phyloP scores from a whole-genome alignment of 306 rosid genomes.

The Abrus pulchellus region DNA sequence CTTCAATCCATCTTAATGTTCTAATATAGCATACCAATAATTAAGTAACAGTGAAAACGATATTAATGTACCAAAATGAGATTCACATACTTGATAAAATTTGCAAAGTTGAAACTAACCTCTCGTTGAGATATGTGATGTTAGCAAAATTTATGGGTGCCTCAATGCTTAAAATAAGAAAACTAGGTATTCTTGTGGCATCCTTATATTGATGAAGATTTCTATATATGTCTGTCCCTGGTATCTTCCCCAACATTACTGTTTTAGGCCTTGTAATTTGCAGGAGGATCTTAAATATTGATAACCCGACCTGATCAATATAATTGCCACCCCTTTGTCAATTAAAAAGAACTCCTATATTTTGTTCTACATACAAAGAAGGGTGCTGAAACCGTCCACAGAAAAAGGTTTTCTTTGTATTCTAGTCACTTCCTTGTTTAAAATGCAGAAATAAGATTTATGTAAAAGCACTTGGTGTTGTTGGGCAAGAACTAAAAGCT shows the following conservation, averaged over 20 bases:
- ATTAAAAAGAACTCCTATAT: constrained; percentile 1
- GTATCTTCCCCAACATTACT: constrained; percentile 82
- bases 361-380: constrained; percentile 3
- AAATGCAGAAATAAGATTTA: constrained; percentile 12
- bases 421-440: background rate
- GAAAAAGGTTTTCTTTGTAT: background rate
- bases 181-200: constrained; percentile 73
- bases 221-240: constrained; percentile 79
- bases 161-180: constrained; percentile 87
- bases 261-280: constrained; percentile 94
- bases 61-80: background rate
- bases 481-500: background rate
- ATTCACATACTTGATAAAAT: background rate
- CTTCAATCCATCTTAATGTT: constrained; percentile 91
- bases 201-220: constrained; percentile 86
- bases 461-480: constrained; percentile 1
- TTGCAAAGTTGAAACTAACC: constrained; percentile 55
- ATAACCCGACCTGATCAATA: constrained; percentile 75
- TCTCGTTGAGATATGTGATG: constrained; percentile 85
- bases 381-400: background rate
- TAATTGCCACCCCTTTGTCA: constrained; percentile 38
- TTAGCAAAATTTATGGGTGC: constrained; percentile 96
- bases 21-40: constrained; percentile 50
- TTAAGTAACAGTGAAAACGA: constrained; percentile 18
- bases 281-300: constrained; percentile 78